Evolutionary conservation across 805 yeast species (phyloP).

Genomic region (Hanseniaspora clermontiae): DNA sequence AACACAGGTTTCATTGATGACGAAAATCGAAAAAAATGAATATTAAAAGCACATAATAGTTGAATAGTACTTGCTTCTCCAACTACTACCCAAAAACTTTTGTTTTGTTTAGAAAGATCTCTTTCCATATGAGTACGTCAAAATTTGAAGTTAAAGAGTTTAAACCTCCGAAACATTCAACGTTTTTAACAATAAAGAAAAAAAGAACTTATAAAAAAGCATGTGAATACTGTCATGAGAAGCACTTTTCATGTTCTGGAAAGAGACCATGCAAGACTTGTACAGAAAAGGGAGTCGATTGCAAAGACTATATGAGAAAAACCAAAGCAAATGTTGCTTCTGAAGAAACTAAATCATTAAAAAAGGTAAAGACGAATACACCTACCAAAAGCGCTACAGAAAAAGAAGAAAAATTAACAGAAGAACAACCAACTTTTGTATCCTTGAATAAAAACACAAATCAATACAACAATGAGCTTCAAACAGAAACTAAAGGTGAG

Average conservation of each 20-base stretch:
- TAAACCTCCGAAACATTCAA: background rate
- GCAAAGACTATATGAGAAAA: slow-evolving; percentile 66
- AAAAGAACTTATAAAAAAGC: slow-evolving; percentile 72
- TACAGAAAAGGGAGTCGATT: slow-evolving; percentile 49
- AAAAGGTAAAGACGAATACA: background rate
- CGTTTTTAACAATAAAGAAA: slow-evolving; percentile 13
- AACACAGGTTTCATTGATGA: no score
- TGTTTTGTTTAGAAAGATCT: no score
- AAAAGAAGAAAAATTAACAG: background rate
- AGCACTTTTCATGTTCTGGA: slow-evolving; percentile 86
- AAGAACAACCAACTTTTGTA: no score
- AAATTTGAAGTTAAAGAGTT: background rate
- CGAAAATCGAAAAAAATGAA: no score
- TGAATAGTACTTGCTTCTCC: no score
- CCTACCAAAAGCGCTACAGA: background rate
- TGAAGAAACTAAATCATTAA: slow-evolving; percentile 30
- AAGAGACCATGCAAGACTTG: slow-evolving; percentile 75
- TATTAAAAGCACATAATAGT: no score
- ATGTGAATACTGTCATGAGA: slow-evolving; percentile 78
- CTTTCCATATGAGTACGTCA: background rate
- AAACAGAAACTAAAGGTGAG: background rate
- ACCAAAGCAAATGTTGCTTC: slow-evolving; percentile 69
- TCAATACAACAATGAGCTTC: background rate
- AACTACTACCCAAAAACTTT: no score
- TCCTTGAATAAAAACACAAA: background rate